A percentile compares a stretch with the other conserved stretches of the same genome.
phyloP scores from a whole-genome alignment of 1,139 yeast genomes.

The Taphrina pruni region DNA sequence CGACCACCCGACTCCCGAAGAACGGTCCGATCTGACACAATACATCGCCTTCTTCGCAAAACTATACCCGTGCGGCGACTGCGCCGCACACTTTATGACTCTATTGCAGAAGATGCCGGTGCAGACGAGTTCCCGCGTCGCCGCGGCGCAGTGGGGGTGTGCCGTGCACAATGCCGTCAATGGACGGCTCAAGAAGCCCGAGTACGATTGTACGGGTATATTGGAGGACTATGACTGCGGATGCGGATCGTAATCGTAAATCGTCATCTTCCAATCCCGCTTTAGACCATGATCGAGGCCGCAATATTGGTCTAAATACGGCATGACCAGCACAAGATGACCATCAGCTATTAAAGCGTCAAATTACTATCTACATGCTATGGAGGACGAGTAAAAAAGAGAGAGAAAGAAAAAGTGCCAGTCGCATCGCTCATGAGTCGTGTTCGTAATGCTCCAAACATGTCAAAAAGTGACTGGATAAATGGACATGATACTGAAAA shows the following conservation, averaged over 20 bases:
- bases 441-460: no score
- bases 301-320: no score
- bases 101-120: conserved; percentile 78
- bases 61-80: conserved; percentile 52
- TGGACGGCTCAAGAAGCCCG: conserved; percentile 67
- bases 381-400: background rate
- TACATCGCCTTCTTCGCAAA: conserved; percentile 54
- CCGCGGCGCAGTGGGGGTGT: conserved; percentile 97
- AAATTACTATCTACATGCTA: background rate
- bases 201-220: conserved; percentile 82
- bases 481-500: background rate
- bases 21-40: conserved; percentile 66
- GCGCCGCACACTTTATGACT: conserved; percentile 81
- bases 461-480: background rate
- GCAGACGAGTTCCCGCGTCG: conserved; percentile 74
- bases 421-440: conserved; percentile 3
- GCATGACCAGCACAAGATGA: no score
- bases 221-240: conserved; percentile 95
- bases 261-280: background rate
- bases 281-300: no score
- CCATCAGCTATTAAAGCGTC: no score
- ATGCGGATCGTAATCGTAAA: conserved; percentile 62
- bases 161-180: conserved; percentile 89
- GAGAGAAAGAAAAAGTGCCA: background rate
- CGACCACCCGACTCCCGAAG: conserved; percentile 69